Percentiles rank a stretch among this genome's conserved stretches.
These are phyloP conservation scores for Sporothrix brasiliensis DNA, from an alignment of 2,329 filamentous ascomycete species.

Conservation along the genomic window DNA sequence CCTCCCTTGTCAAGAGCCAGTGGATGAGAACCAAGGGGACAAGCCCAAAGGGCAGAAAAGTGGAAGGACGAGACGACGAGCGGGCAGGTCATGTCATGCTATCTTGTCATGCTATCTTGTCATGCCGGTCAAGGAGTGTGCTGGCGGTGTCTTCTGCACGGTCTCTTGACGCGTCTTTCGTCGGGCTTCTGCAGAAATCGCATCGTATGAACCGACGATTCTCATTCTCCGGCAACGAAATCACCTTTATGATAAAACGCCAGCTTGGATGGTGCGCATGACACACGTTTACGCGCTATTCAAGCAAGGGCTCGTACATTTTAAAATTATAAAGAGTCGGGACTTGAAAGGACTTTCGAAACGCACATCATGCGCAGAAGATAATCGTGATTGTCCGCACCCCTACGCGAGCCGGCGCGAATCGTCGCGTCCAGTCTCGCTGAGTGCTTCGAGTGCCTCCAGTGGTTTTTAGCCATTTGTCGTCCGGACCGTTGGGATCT, in stretches of 20 bases:
- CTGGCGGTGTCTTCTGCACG: too few species aligned
- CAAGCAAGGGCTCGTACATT: background rate
- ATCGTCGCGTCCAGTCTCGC: background rate
- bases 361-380: background rate
- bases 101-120: too few species aligned
- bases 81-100: background rate
- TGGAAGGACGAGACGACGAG: background rate
- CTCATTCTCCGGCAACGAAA: background rate
- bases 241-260: background rate
- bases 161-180: too few species aligned
- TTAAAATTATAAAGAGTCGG: constrained; percentile 18
- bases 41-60: background rate
- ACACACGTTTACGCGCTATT: background rate
- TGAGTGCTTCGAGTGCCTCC: too few species aligned
- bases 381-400: background rate
- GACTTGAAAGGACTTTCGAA: background rate
- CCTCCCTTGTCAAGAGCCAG: too few species aligned
- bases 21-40: background rate
- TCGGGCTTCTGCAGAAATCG: background rate
- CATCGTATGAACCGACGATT: background rate
- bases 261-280: background rate
- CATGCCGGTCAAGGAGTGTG: too few species aligned
- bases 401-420: too few species aligned
- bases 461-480: too few species aligned
- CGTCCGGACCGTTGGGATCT: background rate